Base-by-base conservation (phyloP, 1,139 yeast genomes). In the Yamadazyma friedrichii region DNA sequence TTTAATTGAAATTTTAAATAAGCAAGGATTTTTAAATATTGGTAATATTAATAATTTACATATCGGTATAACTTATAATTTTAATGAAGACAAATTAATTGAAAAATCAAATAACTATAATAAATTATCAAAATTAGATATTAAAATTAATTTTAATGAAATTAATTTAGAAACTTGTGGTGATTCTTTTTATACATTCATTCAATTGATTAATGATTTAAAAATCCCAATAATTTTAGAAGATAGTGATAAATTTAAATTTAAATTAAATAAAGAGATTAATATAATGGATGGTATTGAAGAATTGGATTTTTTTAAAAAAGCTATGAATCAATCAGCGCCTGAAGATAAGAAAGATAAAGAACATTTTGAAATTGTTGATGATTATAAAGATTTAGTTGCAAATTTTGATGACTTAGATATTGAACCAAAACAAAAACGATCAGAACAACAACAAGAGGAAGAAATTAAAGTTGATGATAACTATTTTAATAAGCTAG, bases 181-280 rank as follows among this genome's bases (percentile, higher is more conserved):
- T 0, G 98, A 91, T 59, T 88, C 96, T 0, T 74, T 82, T 0
- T 84, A 87, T 53, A 79, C 91, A 6, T 61, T 89, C 33, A 50
- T 79, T 2, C 95, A 85, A 49, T 55, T 87, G 15, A 47, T 84
- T 11, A 82, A 78, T 48, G 96, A 88, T 52, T 65, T 89, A 54
- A 87, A 84, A 51, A 78, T 79, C 10, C 91, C 91, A 0, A 63
- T 86, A 3, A 66, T 70, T 11, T 77, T 81, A 48, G 68, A 70
- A 1, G 82, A 80, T 46, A 76, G 76, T 6, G 80, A 80, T 17
- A 82, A 78, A 57, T 80, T 72, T 61, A 68, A 71, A 51, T 62
- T 72, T 1, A 56, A 57, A 8, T 55, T 67, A 2, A 50, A 51
- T 1, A 49, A 62, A 0, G 67, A 64, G 2, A 50, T 83, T 5